Percentiles rank a stretch among this genome's conserved stretches.
Conservation (phyloP, 192 early-diverging fungal genomes). For the Gamsiella multidivaricata region DNA sequence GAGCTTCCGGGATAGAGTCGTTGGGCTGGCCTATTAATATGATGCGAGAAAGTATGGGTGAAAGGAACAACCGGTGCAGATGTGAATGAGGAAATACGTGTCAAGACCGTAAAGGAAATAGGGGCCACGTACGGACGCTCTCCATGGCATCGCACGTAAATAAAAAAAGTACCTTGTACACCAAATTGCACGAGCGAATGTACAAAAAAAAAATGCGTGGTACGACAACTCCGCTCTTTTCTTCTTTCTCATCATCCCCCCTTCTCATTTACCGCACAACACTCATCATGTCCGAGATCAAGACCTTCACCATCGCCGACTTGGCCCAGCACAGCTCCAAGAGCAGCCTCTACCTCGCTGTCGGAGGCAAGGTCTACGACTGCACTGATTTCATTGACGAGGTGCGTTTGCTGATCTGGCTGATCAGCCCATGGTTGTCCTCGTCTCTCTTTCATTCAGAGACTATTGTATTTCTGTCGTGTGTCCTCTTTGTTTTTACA, state of each 20-base stretch:
- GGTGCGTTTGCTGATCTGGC: slow-evolving; percentile 46
- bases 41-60: too few relatives aligned
- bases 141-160: neutral
- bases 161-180: neutral
- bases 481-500: too few relatives aligned
- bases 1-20: too few relatives aligned
- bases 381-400: slow-evolving; percentile 83
- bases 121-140: too few relatives aligned
- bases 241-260: neutral
- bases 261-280: neutral
- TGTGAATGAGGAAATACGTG: too few relatives aligned
- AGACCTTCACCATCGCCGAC: slow-evolving; percentile 71
- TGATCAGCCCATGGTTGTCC: neutral
- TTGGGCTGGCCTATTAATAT: too few relatives aligned
- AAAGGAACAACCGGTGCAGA: too few relatives aligned
- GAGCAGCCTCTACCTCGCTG: slow-evolving; percentile 83
- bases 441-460: neutral
- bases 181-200: neutral
- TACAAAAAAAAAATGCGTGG: too few relatives aligned
- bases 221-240: neutral
- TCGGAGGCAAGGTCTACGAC: slow-evolving; percentile 85
- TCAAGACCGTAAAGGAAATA: too few relatives aligned
- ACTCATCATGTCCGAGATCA: slow-evolving; percentile 62
- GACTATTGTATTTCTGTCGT: neutral
- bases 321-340: slow-evolving; percentile 78